A percentile compares a stretch with the other conserved stretches of the same genome.
phyloP scores from a whole-genome alignment of 2,329 filamentous ascomycete species.

The Pyrenochaeta sp. region DNA sequence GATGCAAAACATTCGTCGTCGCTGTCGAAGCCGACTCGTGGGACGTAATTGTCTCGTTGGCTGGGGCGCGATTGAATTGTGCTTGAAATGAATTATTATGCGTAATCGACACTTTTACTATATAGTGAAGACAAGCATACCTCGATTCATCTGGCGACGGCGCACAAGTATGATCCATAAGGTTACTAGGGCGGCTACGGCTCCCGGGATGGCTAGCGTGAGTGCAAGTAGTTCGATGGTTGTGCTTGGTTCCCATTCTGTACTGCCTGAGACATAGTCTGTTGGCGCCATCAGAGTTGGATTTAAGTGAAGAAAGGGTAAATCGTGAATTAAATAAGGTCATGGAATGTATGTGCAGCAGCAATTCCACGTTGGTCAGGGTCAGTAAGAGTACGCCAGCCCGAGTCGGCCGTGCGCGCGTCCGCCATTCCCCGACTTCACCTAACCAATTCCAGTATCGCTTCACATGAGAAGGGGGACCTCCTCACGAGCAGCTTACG shows the following conservation, averaged over 20 bases:
- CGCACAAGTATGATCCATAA: slow-evolving; percentile 3
- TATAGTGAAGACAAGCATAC: neutral
- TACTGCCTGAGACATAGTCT: neutral
- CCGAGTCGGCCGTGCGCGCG: too few species aligned
- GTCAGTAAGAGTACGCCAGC: too few species aligned
- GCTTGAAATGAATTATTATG: neutral
- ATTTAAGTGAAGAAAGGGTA: too few species aligned
- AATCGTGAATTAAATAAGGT: too few species aligned
- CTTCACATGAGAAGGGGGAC: too few species aligned
- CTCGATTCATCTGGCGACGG: neutral
- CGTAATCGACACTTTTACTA: too few species aligned
- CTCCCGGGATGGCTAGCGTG: slow-evolving; percentile 4
- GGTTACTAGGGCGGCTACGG: slow-evolving; percentile 3
- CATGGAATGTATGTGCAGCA: too few species aligned
- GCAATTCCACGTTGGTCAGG: too few species aligned
- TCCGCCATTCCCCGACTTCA: too few species aligned
- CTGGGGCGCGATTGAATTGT: neutral
- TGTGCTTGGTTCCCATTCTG: neutral
- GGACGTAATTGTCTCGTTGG: neutral
- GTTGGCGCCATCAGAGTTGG: neutral
- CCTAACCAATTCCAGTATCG: too few species aligned
- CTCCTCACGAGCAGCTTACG: too few species aligned
- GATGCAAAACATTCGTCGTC: neutral
- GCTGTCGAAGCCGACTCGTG: too few species aligned
- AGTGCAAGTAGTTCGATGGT: slow-evolving; percentile 9